A percentile compares a stretch with the other conserved stretches of the same genome.
Conservation (phyloP, 2,329 filamentous ascomycete species). For the Scedosporium dehoogii region DNA sequence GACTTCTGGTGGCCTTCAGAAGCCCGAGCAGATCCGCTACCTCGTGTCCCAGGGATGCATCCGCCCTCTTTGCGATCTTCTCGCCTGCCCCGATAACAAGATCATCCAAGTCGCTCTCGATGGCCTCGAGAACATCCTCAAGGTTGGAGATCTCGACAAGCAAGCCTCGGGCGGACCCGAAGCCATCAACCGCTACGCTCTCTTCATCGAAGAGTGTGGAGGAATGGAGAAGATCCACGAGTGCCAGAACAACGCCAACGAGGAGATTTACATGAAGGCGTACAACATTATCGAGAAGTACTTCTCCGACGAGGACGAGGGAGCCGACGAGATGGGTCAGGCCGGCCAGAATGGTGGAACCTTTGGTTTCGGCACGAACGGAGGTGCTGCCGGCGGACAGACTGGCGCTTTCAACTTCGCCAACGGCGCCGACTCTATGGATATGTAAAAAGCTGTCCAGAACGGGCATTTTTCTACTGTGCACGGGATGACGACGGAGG, state of each 20-base stretch:
- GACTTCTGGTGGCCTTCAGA: constrained; percentile 93
- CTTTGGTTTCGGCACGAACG: constrained; percentile 68
- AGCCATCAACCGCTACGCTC: constrained; percentile 87
- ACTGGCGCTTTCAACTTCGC: constrained; percentile 91
- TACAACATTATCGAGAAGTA: constrained; percentile 99
- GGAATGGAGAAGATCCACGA: constrained; percentile 99
- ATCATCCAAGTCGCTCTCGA: constrained; percentile 98
- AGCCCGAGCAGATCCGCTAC: constrained; percentile 97
- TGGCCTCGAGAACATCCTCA: constrained; percentile 96
- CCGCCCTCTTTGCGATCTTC: constrained; percentile 89
- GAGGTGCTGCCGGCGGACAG: constrained; percentile 40
- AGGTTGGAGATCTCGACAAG: constrained; percentile 98
- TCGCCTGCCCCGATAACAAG: constrained; percentile 97
- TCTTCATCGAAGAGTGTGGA: constrained; percentile 97
- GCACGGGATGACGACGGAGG: not conserved
- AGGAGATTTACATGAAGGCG: constrained; percentile 99
- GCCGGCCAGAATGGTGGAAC: constrained; percentile 62
- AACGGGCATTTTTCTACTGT: constrained; percentile 1
- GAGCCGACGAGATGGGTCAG: constrained; percentile 64
- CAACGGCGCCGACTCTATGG: constrained; percentile 56
- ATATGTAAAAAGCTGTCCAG: constrained; percentile 40
- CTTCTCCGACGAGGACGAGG: constrained; percentile 97
- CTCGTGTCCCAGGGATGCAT: constrained; percentile 91
- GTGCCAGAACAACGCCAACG: constrained; percentile 99
- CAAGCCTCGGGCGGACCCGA: constrained; percentile 68